Conservation (phyloP, 495 filamentous ascomycete genomes). For the Tuber brumale region DNA sequence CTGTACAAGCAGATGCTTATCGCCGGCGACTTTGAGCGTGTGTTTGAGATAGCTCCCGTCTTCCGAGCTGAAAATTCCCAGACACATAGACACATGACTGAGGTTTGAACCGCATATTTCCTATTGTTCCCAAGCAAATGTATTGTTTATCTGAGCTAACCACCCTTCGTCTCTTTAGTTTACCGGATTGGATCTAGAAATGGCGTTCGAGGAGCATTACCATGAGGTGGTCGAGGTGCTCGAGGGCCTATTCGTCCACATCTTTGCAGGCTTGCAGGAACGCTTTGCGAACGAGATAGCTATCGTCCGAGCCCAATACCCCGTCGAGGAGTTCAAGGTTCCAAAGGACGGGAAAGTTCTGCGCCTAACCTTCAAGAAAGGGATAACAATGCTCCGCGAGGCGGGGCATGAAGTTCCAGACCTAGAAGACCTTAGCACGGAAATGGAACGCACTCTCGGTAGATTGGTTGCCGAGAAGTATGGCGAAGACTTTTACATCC, state of each 20-base stretch:
- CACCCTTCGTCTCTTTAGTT: slow-evolving; percentile 47
- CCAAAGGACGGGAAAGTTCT: slow-evolving; percentile 77
- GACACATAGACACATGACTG: slow-evolving; percentile 92
- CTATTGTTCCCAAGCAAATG: not conserved
- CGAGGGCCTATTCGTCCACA: slow-evolving; percentile 78
- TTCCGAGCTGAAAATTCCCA: slow-evolving; percentile 97
- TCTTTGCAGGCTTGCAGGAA: slow-evolving; percentile 70
- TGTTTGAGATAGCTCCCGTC: slow-evolving; percentile 84
- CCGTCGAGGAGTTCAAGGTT: slow-evolving; percentile 59
- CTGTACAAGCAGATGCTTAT: slow-evolving; percentile 97
- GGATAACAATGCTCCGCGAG: slow-evolving; percentile 69
- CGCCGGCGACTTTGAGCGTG: slow-evolving; percentile 79
- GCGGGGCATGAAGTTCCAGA: slow-evolving; percentile 68
- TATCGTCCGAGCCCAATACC: slow-evolving; percentile 58
- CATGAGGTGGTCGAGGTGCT: slow-evolving; percentile 75
- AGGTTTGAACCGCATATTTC: slow-evolving; percentile 41
- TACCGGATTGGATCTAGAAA: slow-evolving; percentile 94
- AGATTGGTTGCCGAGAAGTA: slow-evolving; percentile 77
- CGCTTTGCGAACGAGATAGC: slow-evolving; percentile 64
- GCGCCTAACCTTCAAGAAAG: slow-evolving; percentile 72
- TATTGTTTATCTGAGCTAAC: not conserved
- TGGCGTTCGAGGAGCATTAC: slow-evolving; percentile 86
- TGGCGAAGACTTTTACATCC: slow-evolving; percentile 83
- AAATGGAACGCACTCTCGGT: slow-evolving; percentile 82
- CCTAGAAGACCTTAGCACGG: slow-evolving; percentile 72